phyloP scores from a whole-genome alignment of 2,329 filamentous ascomycete species.

The Trichoderma asperellum region DNA sequence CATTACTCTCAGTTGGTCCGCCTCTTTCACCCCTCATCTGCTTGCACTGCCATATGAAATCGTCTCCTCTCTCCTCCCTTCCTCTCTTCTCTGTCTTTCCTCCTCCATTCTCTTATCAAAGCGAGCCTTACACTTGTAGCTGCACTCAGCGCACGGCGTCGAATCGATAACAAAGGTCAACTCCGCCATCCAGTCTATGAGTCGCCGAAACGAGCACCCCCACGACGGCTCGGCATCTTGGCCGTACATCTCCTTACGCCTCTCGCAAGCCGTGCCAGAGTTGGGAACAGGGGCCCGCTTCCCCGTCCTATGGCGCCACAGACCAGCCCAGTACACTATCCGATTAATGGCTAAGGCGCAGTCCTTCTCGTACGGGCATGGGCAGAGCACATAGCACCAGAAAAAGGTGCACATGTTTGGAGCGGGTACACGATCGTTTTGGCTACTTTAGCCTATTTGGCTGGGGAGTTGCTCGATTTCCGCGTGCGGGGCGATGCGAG shows the following conservation, averaged over 20 bases:
- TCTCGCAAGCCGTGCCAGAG: constrained; percentile 19
- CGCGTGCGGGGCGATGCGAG: constrained; percentile 23
- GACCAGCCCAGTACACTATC: constrained; percentile 18
- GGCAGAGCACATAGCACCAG: constrained; percentile 25
- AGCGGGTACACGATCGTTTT: background rate
- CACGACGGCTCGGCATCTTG: constrained; percentile 15
- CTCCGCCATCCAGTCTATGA: constrained; percentile 19
- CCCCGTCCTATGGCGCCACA: constrained; percentile 21
- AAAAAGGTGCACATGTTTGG: constrained; percentile 23
- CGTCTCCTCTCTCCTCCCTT: background rate
- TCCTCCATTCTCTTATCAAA: constrained; percentile 23
- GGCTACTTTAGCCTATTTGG: constrained; percentile 18
- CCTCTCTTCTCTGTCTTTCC: background rate
- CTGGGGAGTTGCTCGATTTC: background rate
- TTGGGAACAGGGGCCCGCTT: constrained; percentile 21
- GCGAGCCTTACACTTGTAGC: constrained; percentile 10
- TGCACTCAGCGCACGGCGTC: constrained; percentile 14
- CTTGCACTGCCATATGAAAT: background rate
- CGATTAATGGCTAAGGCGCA: constrained; percentile 19
- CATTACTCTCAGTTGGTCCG: background rate
- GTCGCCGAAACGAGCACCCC: constrained; percentile 11
- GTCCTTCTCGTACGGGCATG: constrained; percentile 25
- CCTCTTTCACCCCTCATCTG: background rate
- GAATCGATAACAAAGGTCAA: constrained; percentile 20
- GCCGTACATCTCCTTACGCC: constrained; percentile 5